Conservation (phyloP, 2,329 filamentous ascomycete species). For the Ophiostoma triangulosporum region DNA sequence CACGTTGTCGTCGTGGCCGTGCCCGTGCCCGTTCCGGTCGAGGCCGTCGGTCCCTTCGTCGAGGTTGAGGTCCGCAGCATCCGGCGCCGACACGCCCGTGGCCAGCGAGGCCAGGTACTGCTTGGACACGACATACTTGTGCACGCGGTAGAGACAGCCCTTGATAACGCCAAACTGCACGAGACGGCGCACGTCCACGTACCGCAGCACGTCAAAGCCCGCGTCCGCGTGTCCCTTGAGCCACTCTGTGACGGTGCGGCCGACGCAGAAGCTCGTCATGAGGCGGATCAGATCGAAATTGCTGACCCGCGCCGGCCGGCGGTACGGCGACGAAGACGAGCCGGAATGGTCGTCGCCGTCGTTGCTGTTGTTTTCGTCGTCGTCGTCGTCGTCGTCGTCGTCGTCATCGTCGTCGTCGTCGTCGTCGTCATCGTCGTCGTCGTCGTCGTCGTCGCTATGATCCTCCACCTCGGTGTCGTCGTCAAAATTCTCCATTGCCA, state of each 20-base stretch:
- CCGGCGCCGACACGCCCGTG: constrained; percentile 32
- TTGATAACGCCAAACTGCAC: constrained; percentile 96
- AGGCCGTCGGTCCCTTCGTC: constrained; percentile 7
- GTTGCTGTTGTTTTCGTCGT: neutral
- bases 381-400: neutral
- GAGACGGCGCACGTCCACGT: constrained; percentile 78
- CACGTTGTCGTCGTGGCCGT: neutral
- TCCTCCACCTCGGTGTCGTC: too few relatives aligned
- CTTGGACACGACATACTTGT: constrained; percentile 72
- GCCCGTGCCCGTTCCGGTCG: too few relatives aligned
- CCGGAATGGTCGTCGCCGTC: neutral
- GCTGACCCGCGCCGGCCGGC: constrained; percentile 24
- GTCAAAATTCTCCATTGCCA: too few relatives aligned
- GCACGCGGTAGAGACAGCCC: constrained; percentile 80
- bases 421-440: neutral
- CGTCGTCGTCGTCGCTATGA: neutral
- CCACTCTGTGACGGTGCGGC: constrained; percentile 78
- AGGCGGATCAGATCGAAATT: constrained; percentile 64
- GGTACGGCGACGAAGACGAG: neutral
- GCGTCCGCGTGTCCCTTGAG: constrained; percentile 58
- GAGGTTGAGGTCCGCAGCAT: constrained; percentile 4
- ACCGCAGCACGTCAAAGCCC: constrained; percentile 51
- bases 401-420: neutral
- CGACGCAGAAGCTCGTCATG: constrained; percentile 73
- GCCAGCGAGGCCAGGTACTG: constrained; percentile 45